A percentile compares a stretch with the other conserved stretches of the same genome.
Evolutionary conservation across 148 eudicot species (phyloP).

Genomic region (Vaccinium myrtillus): DNA sequence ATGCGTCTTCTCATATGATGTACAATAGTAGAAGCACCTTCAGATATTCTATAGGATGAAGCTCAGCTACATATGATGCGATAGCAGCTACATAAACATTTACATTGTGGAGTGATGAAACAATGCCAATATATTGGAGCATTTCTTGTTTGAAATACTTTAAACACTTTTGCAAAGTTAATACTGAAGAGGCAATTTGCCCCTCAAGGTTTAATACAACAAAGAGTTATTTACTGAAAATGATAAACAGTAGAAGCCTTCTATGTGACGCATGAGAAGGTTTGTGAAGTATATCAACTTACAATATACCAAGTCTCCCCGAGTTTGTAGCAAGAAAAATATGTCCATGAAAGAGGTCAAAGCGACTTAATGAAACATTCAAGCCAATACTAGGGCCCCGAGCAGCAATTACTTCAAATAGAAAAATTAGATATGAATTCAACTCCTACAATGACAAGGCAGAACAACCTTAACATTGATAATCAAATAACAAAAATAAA

Average conservation of each 20-base stretch:
- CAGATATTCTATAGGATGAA: too few relatives aligned
- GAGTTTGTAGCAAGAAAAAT: conserved; percentile 76
- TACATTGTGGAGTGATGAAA: too few relatives aligned
- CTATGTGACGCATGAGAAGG: conserved; percentile 1
- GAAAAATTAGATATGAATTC: conserved; percentile 73
- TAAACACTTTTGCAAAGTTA: background rate
- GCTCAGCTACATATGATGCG: too few relatives aligned
- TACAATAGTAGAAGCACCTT: too few relatives aligned
- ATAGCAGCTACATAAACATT: too few relatives aligned
- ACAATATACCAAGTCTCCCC: conserved; percentile 95
- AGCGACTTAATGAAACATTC: conserved; percentile 80
- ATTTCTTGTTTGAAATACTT: too few relatives aligned
- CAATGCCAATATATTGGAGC: too few relatives aligned
- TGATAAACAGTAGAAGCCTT: background rate
- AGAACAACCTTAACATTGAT: background rate
- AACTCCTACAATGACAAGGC: conserved; percentile 55
- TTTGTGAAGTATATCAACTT: conserved; percentile 37
- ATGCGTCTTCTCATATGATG: too few relatives aligned
- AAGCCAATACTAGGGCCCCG: conserved; percentile 84
- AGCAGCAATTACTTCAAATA: conserved; percentile 69
- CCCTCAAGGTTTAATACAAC: background rate
- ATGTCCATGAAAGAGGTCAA: conserved; percentile 93
- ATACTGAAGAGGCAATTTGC: background rate
- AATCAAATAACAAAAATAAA: background rate
- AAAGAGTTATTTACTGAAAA: background rate